Percentiles rank a stretch among this genome's conserved stretches.
Evolutionary conservation across 495 filamentous ascomycete species (phyloP).

Genomic region (Penicillium pulvis): DNA sequence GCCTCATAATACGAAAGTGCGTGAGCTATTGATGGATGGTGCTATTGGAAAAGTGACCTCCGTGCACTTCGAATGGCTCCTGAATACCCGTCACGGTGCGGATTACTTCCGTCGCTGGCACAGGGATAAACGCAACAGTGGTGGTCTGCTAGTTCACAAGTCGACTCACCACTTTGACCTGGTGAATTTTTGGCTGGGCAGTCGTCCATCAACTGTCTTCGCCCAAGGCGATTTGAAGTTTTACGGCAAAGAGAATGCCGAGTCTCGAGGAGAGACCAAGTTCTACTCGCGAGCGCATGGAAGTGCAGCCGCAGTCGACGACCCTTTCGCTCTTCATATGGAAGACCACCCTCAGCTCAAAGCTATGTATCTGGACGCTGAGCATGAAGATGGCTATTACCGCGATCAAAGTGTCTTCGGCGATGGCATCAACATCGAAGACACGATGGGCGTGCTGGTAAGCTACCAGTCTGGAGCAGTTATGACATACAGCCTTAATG

Average conservation of each 20-base stretch:
- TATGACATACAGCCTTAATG: constrained; percentile 34
- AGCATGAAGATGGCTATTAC: constrained; percentile 60
- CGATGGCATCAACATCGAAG: constrained; percentile 62
- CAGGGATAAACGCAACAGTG: constrained; percentile 58
- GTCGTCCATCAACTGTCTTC: constrained; percentile 29
- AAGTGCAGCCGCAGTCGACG: constrained; percentile 27
- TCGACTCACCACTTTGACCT: constrained; percentile 40
- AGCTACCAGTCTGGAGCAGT: constrained; percentile 44
- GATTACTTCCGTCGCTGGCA: constrained; percentile 66
- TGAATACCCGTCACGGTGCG: constrained; percentile 60
- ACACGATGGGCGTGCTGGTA: constrained; percentile 61
- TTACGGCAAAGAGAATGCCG: constrained; percentile 39
- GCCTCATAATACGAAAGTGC: constrained; percentile 38
- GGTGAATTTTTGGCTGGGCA: constrained; percentile 38
- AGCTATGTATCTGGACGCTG: constrained; percentile 57
- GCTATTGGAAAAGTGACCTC: constrained; percentile 55
- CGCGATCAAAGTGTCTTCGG: constrained; percentile 61
- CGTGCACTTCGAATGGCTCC: constrained; percentile 62
- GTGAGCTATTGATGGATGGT: constrained; percentile 47
- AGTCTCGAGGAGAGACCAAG: constrained; percentile 28
- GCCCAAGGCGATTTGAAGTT: constrained; percentile 38
- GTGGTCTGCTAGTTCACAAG: constrained; percentile 48
- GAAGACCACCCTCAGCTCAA: constrained; percentile 52
- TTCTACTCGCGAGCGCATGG: constrained; percentile 36
- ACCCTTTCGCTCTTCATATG: constrained; percentile 53